phyloP scores from a whole-genome alignment of 78 protist species.

The Cavenderia fasciculata region DNA sequence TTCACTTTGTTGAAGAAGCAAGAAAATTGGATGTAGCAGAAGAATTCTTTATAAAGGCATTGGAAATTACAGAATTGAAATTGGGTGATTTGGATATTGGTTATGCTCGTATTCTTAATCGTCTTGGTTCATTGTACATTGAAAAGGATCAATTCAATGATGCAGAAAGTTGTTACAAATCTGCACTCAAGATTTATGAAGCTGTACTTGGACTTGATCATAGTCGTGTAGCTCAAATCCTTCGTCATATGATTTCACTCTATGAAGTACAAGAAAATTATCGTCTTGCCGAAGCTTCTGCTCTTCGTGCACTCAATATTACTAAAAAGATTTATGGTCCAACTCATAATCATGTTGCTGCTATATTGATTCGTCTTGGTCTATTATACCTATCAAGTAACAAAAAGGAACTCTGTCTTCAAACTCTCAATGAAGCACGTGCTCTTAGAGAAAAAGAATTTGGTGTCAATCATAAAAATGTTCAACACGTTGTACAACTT shows the following conservation, averaged over 20 bases:
- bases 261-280: constrained; percentile 72
- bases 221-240: constrained; percentile 63
- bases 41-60: constrained; percentile 11
- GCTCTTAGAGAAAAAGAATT: constrained; percentile 33
- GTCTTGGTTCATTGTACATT: constrained; percentile 68
- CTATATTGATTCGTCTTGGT: constrained; percentile 46
- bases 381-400: constrained; percentile 5
- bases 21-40: constrained; percentile 51
- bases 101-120: constrained; percentile 61
- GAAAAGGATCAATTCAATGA: constrained; percentile 68
- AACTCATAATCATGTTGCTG: constrained; percentile 14
- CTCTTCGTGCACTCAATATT: constrained; percentile 47
- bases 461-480: constrained; percentile 45
- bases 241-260: constrained; percentile 60
- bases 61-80: constrained; percentile 46
- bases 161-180: constrained; percentile 75
- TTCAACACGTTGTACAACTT: constrained; percentile 8
- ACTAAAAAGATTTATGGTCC: constrained; percentile 57
- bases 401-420: background rate
- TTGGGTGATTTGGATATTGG: constrained; percentile 64
- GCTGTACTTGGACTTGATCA: constrained; percentile 43
- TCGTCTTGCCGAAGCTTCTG: constrained; percentile 40
- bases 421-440: constrained; percentile 13
- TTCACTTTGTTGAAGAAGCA: constrained; percentile 59
- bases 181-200: constrained; percentile 70